Conservation (phyloP, 2,329 filamentous ascomycete species). For the Cephalotrichum gorgonifer region DNA sequence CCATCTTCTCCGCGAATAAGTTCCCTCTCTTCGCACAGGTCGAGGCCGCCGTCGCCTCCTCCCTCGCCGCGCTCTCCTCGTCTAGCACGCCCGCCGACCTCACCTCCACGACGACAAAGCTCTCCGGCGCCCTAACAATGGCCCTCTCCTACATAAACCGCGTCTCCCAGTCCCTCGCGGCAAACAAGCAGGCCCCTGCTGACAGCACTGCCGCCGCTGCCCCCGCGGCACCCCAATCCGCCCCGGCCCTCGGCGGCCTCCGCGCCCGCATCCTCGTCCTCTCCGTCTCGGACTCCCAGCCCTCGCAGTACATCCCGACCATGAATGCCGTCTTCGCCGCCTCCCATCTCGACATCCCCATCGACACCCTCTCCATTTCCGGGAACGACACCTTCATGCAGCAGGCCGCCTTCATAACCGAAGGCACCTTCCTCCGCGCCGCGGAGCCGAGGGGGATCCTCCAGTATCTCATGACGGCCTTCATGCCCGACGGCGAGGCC, state of each 20-base stretch:
- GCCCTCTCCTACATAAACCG: slow-evolving; percentile 89
- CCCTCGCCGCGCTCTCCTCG: slow-evolving; percentile 63
- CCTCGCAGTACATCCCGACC: slow-evolving; percentile 91
- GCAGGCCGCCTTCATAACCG: slow-evolving; percentile 63
- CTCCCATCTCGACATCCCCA: slow-evolving; percentile 74
- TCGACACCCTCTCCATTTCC: slow-evolving; percentile 82
- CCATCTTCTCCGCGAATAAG: slow-evolving; percentile 61
- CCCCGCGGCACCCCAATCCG: slow-evolving; percentile 17
- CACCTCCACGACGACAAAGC: slow-evolving; percentile 68
- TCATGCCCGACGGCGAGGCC: slow-evolving; percentile 55
- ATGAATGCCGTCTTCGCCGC: slow-evolving; percentile 99
- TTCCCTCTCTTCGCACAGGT: slow-evolving; percentile 86
- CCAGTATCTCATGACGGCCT: slow-evolving; percentile 90
- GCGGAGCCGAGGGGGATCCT: slow-evolving; percentile 60
- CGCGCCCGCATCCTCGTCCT: slow-evolving; percentile 81
- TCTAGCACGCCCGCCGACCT: slow-evolving; percentile 57
- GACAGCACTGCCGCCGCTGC: slow-evolving; percentile 18
- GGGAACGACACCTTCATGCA: slow-evolving; percentile 87
- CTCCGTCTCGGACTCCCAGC: slow-evolving; percentile 74
- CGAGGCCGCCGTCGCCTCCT: slow-evolving; percentile 67
- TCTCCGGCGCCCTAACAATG: slow-evolving; percentile 83
- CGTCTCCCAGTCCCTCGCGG: slow-evolving; percentile 53
- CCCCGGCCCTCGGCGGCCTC: slow-evolving; percentile 35
- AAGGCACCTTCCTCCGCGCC: slow-evolving; percentile 44
- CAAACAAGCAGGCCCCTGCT: slow-evolving; percentile 36